Evolutionary conservation across 805 yeast species (phyloP).

Genomic region (Saccharomyces eubayanus): DNA sequence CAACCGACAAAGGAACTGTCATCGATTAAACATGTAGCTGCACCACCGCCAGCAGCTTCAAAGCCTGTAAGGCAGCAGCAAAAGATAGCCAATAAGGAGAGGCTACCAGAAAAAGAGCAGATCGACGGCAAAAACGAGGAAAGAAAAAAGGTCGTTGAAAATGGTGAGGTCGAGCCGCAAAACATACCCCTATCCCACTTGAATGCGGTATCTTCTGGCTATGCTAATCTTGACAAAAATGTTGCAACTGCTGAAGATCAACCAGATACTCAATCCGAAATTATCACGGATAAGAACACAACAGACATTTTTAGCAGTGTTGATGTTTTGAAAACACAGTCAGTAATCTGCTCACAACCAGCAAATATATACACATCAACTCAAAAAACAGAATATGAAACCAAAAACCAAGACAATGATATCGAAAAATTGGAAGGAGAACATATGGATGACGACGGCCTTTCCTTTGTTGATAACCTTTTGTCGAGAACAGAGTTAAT

Average conservation of each 20-base stretch:
- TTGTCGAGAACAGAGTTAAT: neutral
- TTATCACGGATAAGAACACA: neutral
- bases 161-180: neutral
- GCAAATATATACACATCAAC: neutral
- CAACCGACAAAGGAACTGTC: neutral
- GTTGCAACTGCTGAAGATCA: neutral
- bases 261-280: neutral
- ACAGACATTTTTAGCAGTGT: neutral
- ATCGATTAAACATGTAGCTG: neutral
- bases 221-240: neutral
- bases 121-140: neutral
- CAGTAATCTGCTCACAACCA: neutral
- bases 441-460: neutral
- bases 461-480: neutral
- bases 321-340: neutral
- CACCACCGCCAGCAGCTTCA: neutral
- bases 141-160: neutral
- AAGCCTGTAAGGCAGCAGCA: neutral
- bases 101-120: neutral
- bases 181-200: neutral
- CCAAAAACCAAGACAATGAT: neutral
- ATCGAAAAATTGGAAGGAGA: neutral
- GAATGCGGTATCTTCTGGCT: neutral
- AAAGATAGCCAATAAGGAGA: neutral
- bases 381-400: neutral